Evolutionary conservation across 495 filamentous ascomycete species (phyloP), one percentile per base, ranked within the genome.

Genomic region (Hypomontagnella monticulosa): DNA sequence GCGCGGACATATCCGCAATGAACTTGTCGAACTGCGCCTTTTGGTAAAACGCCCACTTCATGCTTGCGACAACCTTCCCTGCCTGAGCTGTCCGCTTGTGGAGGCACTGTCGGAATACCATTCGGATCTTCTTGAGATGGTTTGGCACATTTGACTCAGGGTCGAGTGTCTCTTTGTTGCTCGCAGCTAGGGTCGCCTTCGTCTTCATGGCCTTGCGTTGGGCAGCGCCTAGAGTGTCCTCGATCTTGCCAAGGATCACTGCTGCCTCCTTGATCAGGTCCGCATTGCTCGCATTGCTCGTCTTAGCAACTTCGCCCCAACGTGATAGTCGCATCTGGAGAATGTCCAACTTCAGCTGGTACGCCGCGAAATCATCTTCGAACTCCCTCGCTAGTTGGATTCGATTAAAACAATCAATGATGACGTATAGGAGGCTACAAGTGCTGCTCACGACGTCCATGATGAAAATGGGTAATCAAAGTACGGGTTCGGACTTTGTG

Each of bases 1-100:
- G 60, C 6, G 8, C 15, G 5, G 60, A 56, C 14, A 63, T 47
- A 27, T 57, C 37, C n/a, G 50, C 19, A 4, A 63, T n/a, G 23
- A 63, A 63, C 7, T 41, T 57, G 11, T 63, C 30, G 33, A 63
- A 63, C 10, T 56, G 38, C 1, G 30, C 51, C 42, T 33, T 57
- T 30, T 63, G 46, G 16, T 63, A 63, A 12, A 63, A 63, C 9
- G 32, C 60, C 60, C 60, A 63, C 32, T 63, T 63, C 3, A 47
- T 16, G 33, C 50, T 18, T 12, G 38, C 30, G 18, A 44, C 19
- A 5, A 23, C 42, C 2, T 49, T 63, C 2, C 20, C 36, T 7
- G 16, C 53, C 5, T 63, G 51, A 4, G 37, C 50, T 18, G n/a
- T 55, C 12, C 54, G 43, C 11, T 16, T 38, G 18, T 32, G 54